Conservation (phyloP, 2,329 filamentous ascomycete species). For the Periconia sp. region DNA sequence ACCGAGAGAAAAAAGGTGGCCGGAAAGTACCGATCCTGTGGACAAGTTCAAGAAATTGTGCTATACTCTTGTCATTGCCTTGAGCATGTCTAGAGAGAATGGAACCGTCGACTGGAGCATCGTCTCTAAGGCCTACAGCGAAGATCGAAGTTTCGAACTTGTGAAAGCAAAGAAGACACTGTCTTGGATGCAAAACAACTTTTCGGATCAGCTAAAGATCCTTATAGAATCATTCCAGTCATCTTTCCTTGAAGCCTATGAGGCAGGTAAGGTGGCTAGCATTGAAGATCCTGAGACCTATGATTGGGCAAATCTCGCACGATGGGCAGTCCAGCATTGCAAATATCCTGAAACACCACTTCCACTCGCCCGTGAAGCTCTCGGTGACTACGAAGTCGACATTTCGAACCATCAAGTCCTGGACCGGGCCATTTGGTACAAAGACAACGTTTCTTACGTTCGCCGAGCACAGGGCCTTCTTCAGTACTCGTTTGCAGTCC, state of each 20-base stretch:
- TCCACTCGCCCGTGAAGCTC: slow-evolving; percentile 23
- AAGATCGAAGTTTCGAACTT: slow-evolving; percentile 42
- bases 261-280: slow-evolving; percentile 63
- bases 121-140: slow-evolving; percentile 46
- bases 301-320: slow-evolving; percentile 70
- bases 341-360: slow-evolving; percentile 33
- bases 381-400: slow-evolving; percentile 30
- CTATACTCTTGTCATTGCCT: slow-evolving; percentile 37
- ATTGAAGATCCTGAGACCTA: slow-evolving; percentile 69
- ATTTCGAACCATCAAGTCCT: slow-evolving; percentile 35
- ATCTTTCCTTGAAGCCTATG: slow-evolving; percentile 70
- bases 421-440: slow-evolving; percentile 33
- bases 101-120: slow-evolving; percentile 51
- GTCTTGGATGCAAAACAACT: slow-evolving; percentile 42
- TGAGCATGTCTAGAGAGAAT: slow-evolving; percentile 43
- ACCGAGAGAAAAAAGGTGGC: slow-evolving; percentile 21
- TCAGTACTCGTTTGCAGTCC: slow-evolving; percentile 29
- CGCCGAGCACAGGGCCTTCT: slow-evolving; percentile 31
- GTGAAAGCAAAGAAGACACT: slow-evolving; percentile 45
- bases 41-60: slow-evolving; percentile 39
- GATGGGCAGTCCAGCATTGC: slow-evolving; percentile 66
- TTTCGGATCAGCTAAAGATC: slow-evolving; percentile 57
- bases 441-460: slow-evolving; percentile 27
- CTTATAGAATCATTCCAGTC: slow-evolving; percentile 69
- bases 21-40: slow-evolving; percentile 22